Evolutionary conservation across 108 stramenopile genomes (phyloP), one percentile per base, ranked within the genome.

Genomic region (Nitzschia palea): DNA sequence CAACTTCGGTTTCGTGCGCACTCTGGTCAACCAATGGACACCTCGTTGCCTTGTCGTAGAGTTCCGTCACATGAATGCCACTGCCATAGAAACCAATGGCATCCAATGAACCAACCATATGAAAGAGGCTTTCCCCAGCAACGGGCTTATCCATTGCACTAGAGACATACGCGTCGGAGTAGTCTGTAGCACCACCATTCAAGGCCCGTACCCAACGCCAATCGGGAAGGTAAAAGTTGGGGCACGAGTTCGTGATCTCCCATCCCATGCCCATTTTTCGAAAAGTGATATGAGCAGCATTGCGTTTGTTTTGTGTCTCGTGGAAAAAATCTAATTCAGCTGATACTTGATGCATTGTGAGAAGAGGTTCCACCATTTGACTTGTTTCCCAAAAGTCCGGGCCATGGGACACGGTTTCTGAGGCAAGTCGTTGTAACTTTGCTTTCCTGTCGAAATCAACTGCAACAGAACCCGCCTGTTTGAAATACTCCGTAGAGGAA

Each of bases 121-220:
- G 26, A 27, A 57, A 56, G 6, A 32, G 28, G 23, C 26, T 63
- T 33, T 68, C 62, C 3, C 22, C 20, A 3, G 28, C 31, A 1
- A 22, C 26, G 22, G 66, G 44, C 22, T 44, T 31, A 45, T 70
- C 65, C 20, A 32, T 61, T 12, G 67, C 29, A 17, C 58, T 71
- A 26, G 84, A 67, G 15, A 51, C 50, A 54, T 83, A 85, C 20
- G 40, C 37, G n/a, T 81, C 65, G 26, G 73, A 71, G 52, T 93
- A 93, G 35, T 93, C 88, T 12, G 84, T 5, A n/a, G 63, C 59
- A 26, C 86, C 82, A 56, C 91, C 91, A 65, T 89, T 71, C 43
- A 89, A 71, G 22, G 91, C 88, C 43, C 61, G 76, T 10, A 84
- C 50, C 86, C 88, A 93, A 8, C 73, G 44, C 27, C 86, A 76